Percentiles rank a stretch among this genome's conserved stretches.
These are phyloP conservation scores for Graphilbum fragrans DNA, from an alignment of 2,329 filamentous ascomycete genomes.

Conservation along the genomic window DNA sequence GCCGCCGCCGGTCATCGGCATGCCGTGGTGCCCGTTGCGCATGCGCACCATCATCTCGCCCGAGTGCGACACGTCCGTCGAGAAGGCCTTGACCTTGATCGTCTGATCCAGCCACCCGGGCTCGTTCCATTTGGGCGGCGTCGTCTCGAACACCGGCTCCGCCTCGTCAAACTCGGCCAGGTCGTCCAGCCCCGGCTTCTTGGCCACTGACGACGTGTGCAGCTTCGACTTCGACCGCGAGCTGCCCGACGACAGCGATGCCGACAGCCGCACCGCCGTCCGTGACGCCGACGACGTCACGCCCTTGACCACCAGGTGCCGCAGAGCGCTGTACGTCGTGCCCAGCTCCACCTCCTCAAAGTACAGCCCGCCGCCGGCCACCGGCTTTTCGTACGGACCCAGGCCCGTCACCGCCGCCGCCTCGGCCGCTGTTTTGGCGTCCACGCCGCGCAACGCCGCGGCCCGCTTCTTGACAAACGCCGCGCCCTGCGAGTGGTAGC, in stretches of 20 bases:
- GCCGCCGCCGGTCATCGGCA: not conserved
- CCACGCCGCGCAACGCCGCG: not conserved
- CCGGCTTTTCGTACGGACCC: not conserved
- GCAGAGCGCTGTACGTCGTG: conserved; percentile 13
- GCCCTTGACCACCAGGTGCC: conserved; percentile 16
- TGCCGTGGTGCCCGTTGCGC: not conserved
- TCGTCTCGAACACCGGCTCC: conserved; percentile 11
- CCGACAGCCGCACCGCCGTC: conserved; percentile 14
- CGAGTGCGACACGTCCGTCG: conserved; percentile 16
- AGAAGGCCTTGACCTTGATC: conserved; percentile 17
- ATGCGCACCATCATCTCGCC: conserved; percentile 1
- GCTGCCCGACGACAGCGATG: not conserved
- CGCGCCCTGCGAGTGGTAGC: conserved; percentile 6
- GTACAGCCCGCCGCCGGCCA: conserved; percentile 5
- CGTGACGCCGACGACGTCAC: conserved; percentile 19
- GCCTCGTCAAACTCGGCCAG: conserved; percentile 5
- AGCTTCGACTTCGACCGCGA: conserved; percentile 1
- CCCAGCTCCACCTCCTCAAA: conserved; percentile 18
- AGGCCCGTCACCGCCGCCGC: not conserved
- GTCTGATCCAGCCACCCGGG: conserved; percentile 17
- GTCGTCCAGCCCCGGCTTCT: not conserved
- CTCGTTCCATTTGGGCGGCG: conserved; percentile 15
- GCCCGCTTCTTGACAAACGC: not conserved
- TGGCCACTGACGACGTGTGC: not conserved
- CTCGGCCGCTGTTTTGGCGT: not conserved